These are phyloP conservation scores for Ophiosphaerella narmari DNA, from an alignment of 2,329 filamentous ascomycete genomes.

Conservation along the genomic window DNA sequence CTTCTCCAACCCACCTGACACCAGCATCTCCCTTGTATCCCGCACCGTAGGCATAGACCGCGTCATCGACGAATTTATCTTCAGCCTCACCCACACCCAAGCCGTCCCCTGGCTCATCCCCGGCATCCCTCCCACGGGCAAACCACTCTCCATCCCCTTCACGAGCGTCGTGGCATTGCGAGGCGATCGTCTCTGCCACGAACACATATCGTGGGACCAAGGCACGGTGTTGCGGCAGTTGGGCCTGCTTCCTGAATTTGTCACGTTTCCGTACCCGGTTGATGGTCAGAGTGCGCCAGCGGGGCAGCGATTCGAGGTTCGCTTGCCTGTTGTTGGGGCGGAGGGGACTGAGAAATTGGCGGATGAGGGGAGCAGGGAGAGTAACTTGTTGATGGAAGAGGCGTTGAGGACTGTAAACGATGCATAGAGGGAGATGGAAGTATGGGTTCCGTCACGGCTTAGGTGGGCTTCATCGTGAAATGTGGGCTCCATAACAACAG, in stretches of 20 bases:
- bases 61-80: constrained; percentile 53
- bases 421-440: constrained; percentile 7
- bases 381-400: constrained; percentile 61
- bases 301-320: constrained; percentile 60
- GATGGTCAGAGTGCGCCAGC: constrained; percentile 37
- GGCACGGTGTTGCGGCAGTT: constrained; percentile 65
- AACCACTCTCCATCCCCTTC: constrained; percentile 62
- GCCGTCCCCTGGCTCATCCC: constrained; percentile 44
- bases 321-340: constrained; percentile 63
- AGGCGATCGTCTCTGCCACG: constrained; percentile 70
- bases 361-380: constrained; percentile 54
- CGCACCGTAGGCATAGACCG: constrained; percentile 74
- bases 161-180: constrained; percentile 69
- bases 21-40: constrained; percentile 69
- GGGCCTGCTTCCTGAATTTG: constrained; percentile 66
- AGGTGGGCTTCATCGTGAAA: too few relatives aligned
- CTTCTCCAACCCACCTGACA: constrained; percentile 71
- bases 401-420: constrained; percentile 38
- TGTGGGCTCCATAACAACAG: too few relatives aligned
- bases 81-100: constrained; percentile 40
- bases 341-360: constrained; percentile 59
- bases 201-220: constrained; percentile 75
- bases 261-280: constrained; percentile 59
- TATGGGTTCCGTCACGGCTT: too few relatives aligned
- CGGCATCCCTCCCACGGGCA: constrained; percentile 38